Evolutionary conservation across 176 grass and related monocot species (phyloP), one percentile per base, ranked within the genome.

Genomic region (Tillandsia leiboldiana): DNA sequence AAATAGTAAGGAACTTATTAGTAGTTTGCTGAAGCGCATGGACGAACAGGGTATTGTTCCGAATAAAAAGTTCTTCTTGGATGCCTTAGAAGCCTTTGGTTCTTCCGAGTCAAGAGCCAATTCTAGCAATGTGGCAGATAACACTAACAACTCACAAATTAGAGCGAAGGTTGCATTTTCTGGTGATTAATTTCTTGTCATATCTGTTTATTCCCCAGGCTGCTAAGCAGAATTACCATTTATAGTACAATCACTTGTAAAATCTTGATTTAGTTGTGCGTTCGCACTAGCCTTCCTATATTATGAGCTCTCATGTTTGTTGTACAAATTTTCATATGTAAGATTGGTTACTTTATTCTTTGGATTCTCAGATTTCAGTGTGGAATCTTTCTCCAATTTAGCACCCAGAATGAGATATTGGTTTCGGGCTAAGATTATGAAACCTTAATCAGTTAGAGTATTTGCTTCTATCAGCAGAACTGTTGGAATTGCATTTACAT

Each of bases 51-150:
- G 92, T 67, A 92, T 92, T 69, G 81, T 96, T 72, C 92, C 88
- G 0, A 96, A 92, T 85, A 96, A 88, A 15, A 91, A 73, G 68
- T 89, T 96, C 83, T 92, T 96, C 75, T 79, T 96, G 47, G 81
- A 92, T 68, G 92, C 92, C 63, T 72, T 92, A 75, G 79, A 92
- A 81, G 73, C 86, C 51, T 90, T 91, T 72, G 79, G 86, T 29
- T 73, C 78, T n/a, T 68, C 87, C 63, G 17, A 69, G 58, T 10
- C 23, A 23, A 77, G 13, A 72, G n/a, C 47, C 17, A 77, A 72
- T 77, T 65, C 76, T 70, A 72, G 68, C 51, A 66, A 72, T 50
- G 54, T 7, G 51, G 11, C 51, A 71, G 72, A 80, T 78, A 83
- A 51, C 79, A 77, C 72, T 51, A 77, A 59, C 5, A 76, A 51